phyloP scores from a whole-genome alignment of 2,329 filamentous ascomycete genomes.

The Hypoxylon rubiginosum region DNA sequence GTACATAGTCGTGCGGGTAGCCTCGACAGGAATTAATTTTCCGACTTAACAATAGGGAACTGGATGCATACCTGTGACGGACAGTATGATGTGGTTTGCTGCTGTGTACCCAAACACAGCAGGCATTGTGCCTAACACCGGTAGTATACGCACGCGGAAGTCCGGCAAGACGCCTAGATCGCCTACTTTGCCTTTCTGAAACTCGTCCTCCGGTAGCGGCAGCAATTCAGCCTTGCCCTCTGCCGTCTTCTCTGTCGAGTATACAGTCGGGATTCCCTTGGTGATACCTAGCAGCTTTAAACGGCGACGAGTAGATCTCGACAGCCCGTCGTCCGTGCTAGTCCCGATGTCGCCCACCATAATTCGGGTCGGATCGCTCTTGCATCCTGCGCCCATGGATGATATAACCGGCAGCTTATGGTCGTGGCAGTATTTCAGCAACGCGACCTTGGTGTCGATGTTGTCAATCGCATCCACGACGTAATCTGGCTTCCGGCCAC shows the following conservation, averaged over 20 bases:
- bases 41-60: background rate
- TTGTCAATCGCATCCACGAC: conserved; percentile 99
- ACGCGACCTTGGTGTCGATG: conserved; percentile 93
- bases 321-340: conserved; percentile 90
- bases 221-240: conserved; percentile 92
- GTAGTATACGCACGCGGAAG: conserved; percentile 94
- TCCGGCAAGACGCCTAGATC: conserved; percentile 91
- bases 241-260: conserved; percentile 89
- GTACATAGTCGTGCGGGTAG: conserved; percentile 88
- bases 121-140: conserved; percentile 96
- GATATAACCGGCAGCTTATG: conserved; percentile 86
- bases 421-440: conserved; percentile 88
- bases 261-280: conserved; percentile 90
- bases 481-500: conserved; percentile 78
- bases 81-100: conserved; percentile 92
- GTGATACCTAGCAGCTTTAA: conserved; percentile 83
- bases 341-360: conserved; percentile 91
- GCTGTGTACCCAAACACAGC: conserved; percentile 93
- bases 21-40: conserved; percentile 54
- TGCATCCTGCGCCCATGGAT: conserved; percentile 96
- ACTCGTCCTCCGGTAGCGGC: conserved; percentile 89
- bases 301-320: conserved; percentile 83
- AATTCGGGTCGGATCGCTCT: conserved; percentile 86
- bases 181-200: conserved; percentile 84
- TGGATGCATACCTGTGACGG: conserved; percentile 66